Percentiles rank a stretch among this genome's conserved stretches.
Evolutionary conservation across 305 asterid species (phyloP).

Genomic region (Solanum hybrid): DNA sequence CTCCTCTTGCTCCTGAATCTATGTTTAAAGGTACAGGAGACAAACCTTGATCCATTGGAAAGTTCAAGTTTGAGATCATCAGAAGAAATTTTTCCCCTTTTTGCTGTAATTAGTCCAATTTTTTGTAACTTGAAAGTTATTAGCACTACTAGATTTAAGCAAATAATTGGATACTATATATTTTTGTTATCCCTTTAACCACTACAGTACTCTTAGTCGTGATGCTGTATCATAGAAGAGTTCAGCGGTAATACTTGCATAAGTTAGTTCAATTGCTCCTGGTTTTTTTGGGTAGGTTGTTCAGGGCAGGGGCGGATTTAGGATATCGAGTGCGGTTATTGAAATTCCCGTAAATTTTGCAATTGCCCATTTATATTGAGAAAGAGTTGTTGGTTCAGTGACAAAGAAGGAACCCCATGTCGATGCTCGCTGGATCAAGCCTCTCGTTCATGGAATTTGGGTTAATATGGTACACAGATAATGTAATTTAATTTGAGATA

Average conservation of each 20-base stretch:
- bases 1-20: conserved; percentile 58
- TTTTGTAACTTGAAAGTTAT: not conserved
- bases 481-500: not conserved
- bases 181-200: not conserved
- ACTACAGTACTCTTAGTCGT: too few relatives aligned
- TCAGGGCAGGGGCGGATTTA: too few relatives aligned
- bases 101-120: not conserved
- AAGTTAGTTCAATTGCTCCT: too few relatives aligned
- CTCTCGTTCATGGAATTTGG: too few relatives aligned
- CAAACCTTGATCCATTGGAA: not conserved
- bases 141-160: not conserved
- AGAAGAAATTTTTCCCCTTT: not conserved
- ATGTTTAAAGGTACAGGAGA: conserved; percentile 37
- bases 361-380: too few relatives aligned
- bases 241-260: too few relatives aligned
- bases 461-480: not conserved
- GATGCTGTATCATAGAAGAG: too few relatives aligned
- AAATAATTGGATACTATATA: not conserved
- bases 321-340: too few relatives aligned
- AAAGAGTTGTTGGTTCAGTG: not conserved
- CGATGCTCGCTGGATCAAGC: too few relatives aligned
- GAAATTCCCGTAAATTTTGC: too few relatives aligned
- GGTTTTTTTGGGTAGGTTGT: too few relatives aligned
- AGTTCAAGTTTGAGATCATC: not conserved
- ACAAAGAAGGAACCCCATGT: not conserved